Evolutionary conservation across 768 basidiomycete genomes (phyloP).

Genomic region (Imleria badia): DNA sequence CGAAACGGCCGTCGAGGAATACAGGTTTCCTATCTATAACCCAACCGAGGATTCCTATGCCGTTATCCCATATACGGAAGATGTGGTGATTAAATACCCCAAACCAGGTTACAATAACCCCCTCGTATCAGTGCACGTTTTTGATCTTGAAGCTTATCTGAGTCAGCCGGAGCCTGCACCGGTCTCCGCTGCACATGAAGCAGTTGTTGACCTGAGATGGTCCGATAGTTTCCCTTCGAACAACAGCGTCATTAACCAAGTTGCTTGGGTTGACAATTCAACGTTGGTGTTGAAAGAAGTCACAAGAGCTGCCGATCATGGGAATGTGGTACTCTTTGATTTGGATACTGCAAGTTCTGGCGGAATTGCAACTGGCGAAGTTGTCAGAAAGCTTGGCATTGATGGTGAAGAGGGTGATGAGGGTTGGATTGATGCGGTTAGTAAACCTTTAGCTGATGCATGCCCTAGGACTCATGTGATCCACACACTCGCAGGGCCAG

Average conservation of each 20-base stretch:
- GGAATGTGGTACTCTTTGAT: constrained; percentile 79
- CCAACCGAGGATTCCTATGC: constrained; percentile 67
- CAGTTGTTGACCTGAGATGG: constrained; percentile 68
- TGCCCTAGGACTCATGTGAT: constrained; percentile 10
- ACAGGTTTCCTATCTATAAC: constrained; percentile 89
- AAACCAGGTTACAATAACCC: constrained; percentile 93
- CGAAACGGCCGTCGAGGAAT: constrained; percentile 86
- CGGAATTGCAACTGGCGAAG: constrained; percentile 41
- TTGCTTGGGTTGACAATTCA: constrained; percentile 82
- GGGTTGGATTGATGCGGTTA: constrained; percentile 91
- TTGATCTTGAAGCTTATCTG: constrained; percentile 65
- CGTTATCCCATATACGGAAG: constrained; percentile 74
- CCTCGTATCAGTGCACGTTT: constrained; percentile 77
- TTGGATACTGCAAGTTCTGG: constrained; percentile 32
- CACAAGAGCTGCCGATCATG: constrained; percentile 77
- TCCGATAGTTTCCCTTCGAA: constrained; percentile 49
- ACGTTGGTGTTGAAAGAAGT: constrained; percentile 83
- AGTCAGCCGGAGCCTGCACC: constrained; percentile 30
- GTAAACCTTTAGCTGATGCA: constrained; percentile 29
- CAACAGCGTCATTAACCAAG: constrained; percentile 75
- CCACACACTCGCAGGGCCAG: constrained; percentile 48
- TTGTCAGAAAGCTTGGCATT: constrained; percentile 77
- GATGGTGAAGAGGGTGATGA: constrained; percentile 85
- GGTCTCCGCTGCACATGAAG: constrained; percentile 35
- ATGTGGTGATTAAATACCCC: constrained; percentile 72